Base-by-base conservation (phyloP, 2,329 filamentous ascomycete genomes). In the Phialophora expanda region DNA sequence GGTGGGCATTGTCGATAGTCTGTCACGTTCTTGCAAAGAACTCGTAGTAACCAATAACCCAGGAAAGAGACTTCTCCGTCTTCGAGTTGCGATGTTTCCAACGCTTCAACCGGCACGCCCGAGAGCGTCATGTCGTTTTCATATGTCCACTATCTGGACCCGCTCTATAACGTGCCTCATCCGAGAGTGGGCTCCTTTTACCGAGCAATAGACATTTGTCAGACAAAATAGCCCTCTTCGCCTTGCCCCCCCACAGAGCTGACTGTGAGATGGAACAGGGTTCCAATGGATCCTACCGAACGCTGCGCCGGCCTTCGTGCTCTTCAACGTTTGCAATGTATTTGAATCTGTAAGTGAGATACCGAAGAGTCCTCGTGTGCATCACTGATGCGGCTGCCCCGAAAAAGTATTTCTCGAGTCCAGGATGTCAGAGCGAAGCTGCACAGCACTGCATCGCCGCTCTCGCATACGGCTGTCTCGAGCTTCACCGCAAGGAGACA, bases 371-470 rank as follows among this genome's bases (percentile, higher is more conserved):
- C 22, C 12, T 22, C 48, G 9, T 44, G 5, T 7, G 17, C 17
- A 17, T 28, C 48, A 5, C 48, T 51, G 48, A 51, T 7, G 48
- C 9, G 17, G 9, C 48, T 26, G 38, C 17, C 38, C 22, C n/a
- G n/a, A n/a, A 26, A 22, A 1, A 51, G 48, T 51, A 51, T 28
- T 51, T 51, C 14, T 51, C 48, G 48, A 51, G 48, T 26, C 22
- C 48, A 51, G 48, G 48, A 3, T 51, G 48, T 51, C 48, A 51
- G 48, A 26, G 48, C 48, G 48, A 51, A 14, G 48, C 48, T 51
- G 48, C 48, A 12, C 48, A 51, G 48, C 48, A 51, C 48, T 51
- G 48, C 20, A 51, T 51, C 48, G 48, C 48, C 24, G 48, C 48
- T 2, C 48, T 51, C 14, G 48, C 48, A 22, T 51, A 51, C 5